A percentile compares a stretch with the other conserved stretches of the same genome.
These are phyloP conservation scores for Clonostachys rhizophaga DNA, from an alignment of 2,329 filamentous ascomycete species.

Conservation along the genomic window DNA sequence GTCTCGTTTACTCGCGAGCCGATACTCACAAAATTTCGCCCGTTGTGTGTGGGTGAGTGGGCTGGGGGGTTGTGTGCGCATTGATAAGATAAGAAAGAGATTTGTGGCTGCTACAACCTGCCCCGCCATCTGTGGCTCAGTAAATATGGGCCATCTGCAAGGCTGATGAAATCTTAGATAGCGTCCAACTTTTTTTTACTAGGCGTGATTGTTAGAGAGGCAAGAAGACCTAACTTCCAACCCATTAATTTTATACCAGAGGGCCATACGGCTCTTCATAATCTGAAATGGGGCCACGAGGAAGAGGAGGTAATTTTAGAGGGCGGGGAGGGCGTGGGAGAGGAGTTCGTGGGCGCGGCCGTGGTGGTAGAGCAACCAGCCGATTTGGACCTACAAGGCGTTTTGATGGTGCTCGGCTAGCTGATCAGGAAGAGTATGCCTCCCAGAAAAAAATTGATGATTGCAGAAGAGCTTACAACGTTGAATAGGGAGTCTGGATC, in stretches of 20 bases:
- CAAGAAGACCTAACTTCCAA: not conserved
- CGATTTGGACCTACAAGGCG: conserved; percentile 28
- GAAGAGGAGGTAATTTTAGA: conserved; percentile 23
- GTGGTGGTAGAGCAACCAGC: conserved; percentile 24
- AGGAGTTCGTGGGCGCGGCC: conserved; percentile 15
- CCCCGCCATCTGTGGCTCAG: conserved; percentile 26
- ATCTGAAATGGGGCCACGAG: conserved; percentile 25
- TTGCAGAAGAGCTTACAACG: not conserved
- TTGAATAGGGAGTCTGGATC: conserved; percentile 5
- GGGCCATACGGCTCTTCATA: not conserved
- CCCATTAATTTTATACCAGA: not conserved
- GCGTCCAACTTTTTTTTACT: not conserved
- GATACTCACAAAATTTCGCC: conserved; percentile 23
- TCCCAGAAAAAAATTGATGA: not conserved
- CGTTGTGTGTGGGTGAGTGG: conserved; percentile 36
- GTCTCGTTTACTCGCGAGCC: too few relatives aligned
- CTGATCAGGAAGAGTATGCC: conserved; percentile 28
- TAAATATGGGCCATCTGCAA: conserved; percentile 19
- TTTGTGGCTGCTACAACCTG: not conserved
- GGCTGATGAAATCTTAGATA: conserved; percentile 17
- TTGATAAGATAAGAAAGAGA: conserved; percentile 41
- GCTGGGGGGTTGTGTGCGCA: conserved; percentile 45
- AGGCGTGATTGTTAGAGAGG: not conserved
- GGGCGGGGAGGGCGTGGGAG: conserved; percentile 17
- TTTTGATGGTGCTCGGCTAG: conserved; percentile 27